Evolutionary conservation across 2,329 filamentous ascomycete species (phyloP), one percentile per base, ranked within the genome.

Genomic region (Fusarium sp.): DNA sequence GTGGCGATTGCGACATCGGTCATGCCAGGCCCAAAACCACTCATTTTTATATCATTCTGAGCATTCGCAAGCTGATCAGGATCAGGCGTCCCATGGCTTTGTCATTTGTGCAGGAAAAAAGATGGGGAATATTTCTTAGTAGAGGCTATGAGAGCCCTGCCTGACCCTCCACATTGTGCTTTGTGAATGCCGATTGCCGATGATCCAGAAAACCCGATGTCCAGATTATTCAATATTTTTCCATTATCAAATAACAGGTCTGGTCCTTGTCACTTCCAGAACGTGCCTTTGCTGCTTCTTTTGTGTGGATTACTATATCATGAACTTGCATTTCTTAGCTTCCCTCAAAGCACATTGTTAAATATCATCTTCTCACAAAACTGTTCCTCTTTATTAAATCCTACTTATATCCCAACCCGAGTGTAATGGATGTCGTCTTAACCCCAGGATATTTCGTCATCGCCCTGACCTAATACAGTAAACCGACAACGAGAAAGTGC

Each of bases 1-100:
- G 69, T 61, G 65, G 65, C 68, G 57, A 73, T 73, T 68, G 61
- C 71, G 72, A 70, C 71, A 73, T 73, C 62, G 54, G 58, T 65
- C 58, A 70, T 68, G 63, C 61, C 50, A 51, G 28, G 28, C 38
- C 26, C 26, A 56, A 54, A 57, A 59, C 32, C 56, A 48, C 49
- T 51, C 54, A 57, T 56, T 51, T 55, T 62, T 54, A 40, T 63
- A 62, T 67, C 62, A 52, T 47, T 30, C 48, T 46, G 40, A 42
- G 36, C 51, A 36, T 53, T 55, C 57, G 61, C 57, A 56, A 62
- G 56, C 49, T 60, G 45, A 47, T 36, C 56, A 53, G 62, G 64
- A 47, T 36, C 56, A 53, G 65, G 64, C 43, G 43, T 47, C 54
- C 32, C 50, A 38, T 42, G 38, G 49, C 45, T 56, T 73, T 52